These are phyloP conservation scores for Osmanthus fragrans DNA, from an alignment of 257 asterid species.

Conservation along the genomic window DNA sequence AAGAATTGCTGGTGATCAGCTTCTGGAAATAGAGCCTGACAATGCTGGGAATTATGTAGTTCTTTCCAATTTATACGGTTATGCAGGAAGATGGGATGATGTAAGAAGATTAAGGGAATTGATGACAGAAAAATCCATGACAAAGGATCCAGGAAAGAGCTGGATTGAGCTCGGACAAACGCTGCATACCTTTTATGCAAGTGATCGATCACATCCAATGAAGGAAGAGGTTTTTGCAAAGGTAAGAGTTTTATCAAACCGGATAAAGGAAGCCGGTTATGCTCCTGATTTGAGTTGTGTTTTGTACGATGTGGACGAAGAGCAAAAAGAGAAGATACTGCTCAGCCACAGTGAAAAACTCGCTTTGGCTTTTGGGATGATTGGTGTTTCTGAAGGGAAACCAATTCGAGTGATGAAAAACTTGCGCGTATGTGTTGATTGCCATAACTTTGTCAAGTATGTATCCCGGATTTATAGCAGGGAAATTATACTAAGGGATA, in stretches of 20 bases:
- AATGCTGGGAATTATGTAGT: slow-evolving; percentile 65
- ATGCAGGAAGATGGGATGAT: slow-evolving; percentile 78
- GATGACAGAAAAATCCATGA: slow-evolving; percentile 50
- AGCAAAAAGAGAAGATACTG: slow-evolving; percentile 44
- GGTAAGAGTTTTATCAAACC: slow-evolving; percentile 37
- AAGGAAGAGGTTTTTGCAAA: slow-evolving; percentile 32
- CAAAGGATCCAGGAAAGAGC: slow-evolving; percentile 81
- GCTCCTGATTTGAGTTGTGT: slow-evolving; percentile 43
- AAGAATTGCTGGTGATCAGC: slow-evolving; percentile 53
- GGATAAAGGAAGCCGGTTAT: slow-evolving; percentile 44
- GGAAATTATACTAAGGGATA: slow-evolving; percentile 47
- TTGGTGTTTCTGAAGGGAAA: slow-evolving; percentile 33
- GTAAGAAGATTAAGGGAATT: slow-evolving; percentile 58
- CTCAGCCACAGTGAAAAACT: slow-evolving; percentile 59
- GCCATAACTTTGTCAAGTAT: slow-evolving; percentile 58
- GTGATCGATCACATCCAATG: slow-evolving; percentile 38
- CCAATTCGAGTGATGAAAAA: slow-evolving; percentile 57
- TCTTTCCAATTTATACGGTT: slow-evolving; percentile 68
- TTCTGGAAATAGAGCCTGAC: slow-evolving; percentile 76
- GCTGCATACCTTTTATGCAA: slow-evolving; percentile 46
- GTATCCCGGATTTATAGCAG: slow-evolving; percentile 44
- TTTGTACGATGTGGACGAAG: slow-evolving; percentile 49
- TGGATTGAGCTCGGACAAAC: slow-evolving; percentile 58
- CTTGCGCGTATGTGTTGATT: slow-evolving; percentile 54
- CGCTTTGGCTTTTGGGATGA: slow-evolving; percentile 57